Percentiles rank a stretch among this genome's conserved stretches.
Conservation (phyloP, 2,329 filamentous ascomycete genomes). For the Talaromyces sp. region DNA sequence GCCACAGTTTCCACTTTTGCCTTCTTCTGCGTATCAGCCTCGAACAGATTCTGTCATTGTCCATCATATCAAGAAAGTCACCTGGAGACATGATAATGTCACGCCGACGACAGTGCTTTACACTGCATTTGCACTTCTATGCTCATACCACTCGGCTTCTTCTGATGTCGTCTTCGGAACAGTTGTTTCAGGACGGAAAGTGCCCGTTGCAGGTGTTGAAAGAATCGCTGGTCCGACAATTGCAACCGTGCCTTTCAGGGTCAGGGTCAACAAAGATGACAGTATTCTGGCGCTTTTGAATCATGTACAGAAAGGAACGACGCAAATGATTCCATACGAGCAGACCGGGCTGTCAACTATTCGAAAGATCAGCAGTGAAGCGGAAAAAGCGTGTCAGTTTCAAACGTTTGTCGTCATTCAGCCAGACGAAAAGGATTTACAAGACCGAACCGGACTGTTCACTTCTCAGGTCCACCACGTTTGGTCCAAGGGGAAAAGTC, state of each 20-base stretch:
- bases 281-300: constrained; percentile 28
- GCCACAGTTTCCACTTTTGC: constrained; percentile 11
- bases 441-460: not conserved
- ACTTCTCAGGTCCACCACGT: not conserved
- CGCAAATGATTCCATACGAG: constrained; percentile 56
- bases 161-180: constrained; percentile 30
- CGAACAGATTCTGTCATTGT: constrained; percentile 6
- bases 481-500: not conserved
- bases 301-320: constrained; percentile 37
- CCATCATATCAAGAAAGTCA: not conserved
- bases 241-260: constrained; percentile 24
- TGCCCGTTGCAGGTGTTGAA: constrained; percentile 35
- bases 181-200: constrained; percentile 31
- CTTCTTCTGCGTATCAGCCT: constrained; percentile 10
- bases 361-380: constrained; percentile 48
- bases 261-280: constrained; percentile 40
- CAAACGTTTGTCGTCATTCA: constrained; percentile 38
- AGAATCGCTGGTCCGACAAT: constrained; percentile 32
- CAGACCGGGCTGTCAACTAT: constrained; percentile 50
- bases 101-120: constrained; percentile 24
- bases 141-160: constrained; percentile 13
- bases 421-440: constrained; percentile 1
- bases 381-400: constrained; percentile 37
- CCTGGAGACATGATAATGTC: constrained; percentile 3
- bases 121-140: constrained; percentile 27